A percentile compares a stretch with the other conserved stretches of the same genome.
Evolutionary conservation across 2,329 filamentous ascomycete genomes (phyloP).

Genomic region (Colletotrichum eleusines): DNA sequence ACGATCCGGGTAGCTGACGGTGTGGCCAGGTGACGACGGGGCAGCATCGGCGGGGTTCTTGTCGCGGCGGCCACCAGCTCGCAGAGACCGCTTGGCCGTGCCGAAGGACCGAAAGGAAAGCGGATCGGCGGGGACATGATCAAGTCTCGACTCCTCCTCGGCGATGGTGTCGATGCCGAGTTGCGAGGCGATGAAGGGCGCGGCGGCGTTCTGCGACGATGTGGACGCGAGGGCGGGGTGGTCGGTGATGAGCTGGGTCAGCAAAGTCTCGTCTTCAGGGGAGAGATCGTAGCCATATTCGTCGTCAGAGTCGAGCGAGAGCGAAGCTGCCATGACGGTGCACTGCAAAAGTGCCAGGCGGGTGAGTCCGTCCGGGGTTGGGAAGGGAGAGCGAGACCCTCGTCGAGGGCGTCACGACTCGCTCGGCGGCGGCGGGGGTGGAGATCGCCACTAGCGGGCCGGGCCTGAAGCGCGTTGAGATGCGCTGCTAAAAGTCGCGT

Average conservation of each 20-base stretch:
- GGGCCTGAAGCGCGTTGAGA: constrained; percentile 1
- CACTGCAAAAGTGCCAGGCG: constrained; percentile 14
- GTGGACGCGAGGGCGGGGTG: not conserved
- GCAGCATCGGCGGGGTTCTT: constrained; percentile 38
- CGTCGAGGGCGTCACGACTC: constrained; percentile 31
- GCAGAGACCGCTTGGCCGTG: constrained; percentile 20
- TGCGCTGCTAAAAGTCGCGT: constrained; percentile 7
- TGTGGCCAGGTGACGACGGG: constrained; percentile 40
- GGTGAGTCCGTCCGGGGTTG: not conserved
- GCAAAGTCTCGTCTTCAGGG: constrained; percentile 59
- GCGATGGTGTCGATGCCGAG: constrained; percentile 32
- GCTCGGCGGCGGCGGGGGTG: too few species aligned
- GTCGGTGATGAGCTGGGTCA: constrained; percentile 51
- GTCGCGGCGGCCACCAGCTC: not conserved
- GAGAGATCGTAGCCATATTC: constrained; percentile 63
- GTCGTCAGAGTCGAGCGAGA: constrained; percentile 51
- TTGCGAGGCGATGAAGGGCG: constrained; percentile 5
- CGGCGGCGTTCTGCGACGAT: not conserved
- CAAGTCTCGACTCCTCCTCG: constrained; percentile 21
- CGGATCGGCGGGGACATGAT: constrained; percentile 45
- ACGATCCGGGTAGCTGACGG: constrained; percentile 66
- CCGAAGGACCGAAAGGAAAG: constrained; percentile 40
- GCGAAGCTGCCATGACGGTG: constrained; percentile 30
- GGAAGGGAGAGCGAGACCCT: not conserved
- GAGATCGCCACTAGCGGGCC: constrained; percentile 25